Evolutionary conservation across 331 rosid genomes (phyloP).

Genomic region (Cydonia oblonga): DNA sequence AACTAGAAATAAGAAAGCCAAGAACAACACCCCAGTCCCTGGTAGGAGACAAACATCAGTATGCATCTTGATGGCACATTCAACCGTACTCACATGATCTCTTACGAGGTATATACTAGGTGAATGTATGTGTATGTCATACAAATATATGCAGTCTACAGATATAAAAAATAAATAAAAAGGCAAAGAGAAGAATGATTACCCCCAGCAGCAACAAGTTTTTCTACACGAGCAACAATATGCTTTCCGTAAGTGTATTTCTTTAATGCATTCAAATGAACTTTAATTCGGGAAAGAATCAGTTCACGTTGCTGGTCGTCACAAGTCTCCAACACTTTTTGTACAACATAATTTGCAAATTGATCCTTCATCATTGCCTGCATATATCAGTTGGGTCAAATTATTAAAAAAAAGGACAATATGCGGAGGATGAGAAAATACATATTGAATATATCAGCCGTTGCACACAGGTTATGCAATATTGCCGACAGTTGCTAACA

Average conservation of each 20-base stretch:
- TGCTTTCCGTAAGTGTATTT: slow-evolving; percentile 96
- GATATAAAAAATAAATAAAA: neutral
- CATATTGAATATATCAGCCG: too few species aligned
- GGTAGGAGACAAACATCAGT: neutral
- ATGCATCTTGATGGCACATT: neutral
- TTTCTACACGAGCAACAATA: slow-evolving; percentile 96
- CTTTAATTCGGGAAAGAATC: slow-evolving; percentile 85
- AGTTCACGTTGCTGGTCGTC: slow-evolving; percentile 93
- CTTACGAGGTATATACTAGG: neutral
- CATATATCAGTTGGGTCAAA: neutral
- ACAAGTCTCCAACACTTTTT: slow-evolving; percentile 90
- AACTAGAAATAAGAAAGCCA: neutral
- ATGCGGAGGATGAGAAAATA: neutral
- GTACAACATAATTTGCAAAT: slow-evolving; percentile 92
- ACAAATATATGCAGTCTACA: neutral
- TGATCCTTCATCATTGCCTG: slow-evolving; percentile 99
- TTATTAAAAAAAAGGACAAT: neutral
- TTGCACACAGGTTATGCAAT: too few species aligned
- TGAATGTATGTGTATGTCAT: neutral
- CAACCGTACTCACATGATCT: neutral
- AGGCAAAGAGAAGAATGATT: neutral
- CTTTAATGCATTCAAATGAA: slow-evolving; percentile 90
- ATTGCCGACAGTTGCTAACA: neutral
- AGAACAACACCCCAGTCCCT: neutral
- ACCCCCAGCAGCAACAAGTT: slow-evolving; percentile 99